phyloP scores from a whole-genome alignment of 257 asterid genomes.

The Petrea volubilis region DNA sequence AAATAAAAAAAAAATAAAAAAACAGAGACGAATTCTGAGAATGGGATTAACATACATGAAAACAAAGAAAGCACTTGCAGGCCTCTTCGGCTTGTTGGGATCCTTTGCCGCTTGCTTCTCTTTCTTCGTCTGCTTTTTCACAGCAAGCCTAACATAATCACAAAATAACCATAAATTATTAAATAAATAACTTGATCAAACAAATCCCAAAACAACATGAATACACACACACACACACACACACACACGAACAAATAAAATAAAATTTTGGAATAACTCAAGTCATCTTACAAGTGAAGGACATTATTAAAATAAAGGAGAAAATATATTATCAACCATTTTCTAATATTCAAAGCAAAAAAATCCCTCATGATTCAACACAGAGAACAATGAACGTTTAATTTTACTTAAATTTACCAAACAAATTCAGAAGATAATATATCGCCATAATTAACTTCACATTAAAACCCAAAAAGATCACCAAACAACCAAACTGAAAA shows the following conservation, averaged over 20 bases:
- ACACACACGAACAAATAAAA: not conserved
- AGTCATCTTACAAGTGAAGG: not conserved
- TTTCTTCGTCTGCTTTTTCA: conserved; percentile 49
- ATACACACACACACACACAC: too few relatives aligned
- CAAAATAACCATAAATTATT: not conserved
- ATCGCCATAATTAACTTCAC: not conserved
- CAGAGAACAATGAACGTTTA: not conserved
- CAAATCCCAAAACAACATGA: not conserved
- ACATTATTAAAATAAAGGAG: not conserved
- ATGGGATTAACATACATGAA: conserved; percentile 47
- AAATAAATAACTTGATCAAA: not conserved
- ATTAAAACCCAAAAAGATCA: not conserved
- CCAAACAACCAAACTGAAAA: not conserved
- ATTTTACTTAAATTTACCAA: not conserved
- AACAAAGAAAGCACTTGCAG: conserved; percentile 70
- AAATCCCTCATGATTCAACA: too few relatives aligned
- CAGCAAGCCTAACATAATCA: conserved; percentile 46
- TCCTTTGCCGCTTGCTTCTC: conserved; percentile 59
- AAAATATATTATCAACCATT: too few relatives aligned
- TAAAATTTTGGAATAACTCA: not conserved
- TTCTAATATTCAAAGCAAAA: too few relatives aligned
- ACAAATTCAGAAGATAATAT: not conserved
- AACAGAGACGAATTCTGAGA: not conserved
- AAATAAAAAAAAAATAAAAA: not conserved
- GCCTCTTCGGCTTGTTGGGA: conserved; percentile 78